These are phyloP conservation scores for Curvularia lunata DNA, from an alignment of 2,329 filamentous ascomycete genomes.

Conservation along the genomic window DNA sequence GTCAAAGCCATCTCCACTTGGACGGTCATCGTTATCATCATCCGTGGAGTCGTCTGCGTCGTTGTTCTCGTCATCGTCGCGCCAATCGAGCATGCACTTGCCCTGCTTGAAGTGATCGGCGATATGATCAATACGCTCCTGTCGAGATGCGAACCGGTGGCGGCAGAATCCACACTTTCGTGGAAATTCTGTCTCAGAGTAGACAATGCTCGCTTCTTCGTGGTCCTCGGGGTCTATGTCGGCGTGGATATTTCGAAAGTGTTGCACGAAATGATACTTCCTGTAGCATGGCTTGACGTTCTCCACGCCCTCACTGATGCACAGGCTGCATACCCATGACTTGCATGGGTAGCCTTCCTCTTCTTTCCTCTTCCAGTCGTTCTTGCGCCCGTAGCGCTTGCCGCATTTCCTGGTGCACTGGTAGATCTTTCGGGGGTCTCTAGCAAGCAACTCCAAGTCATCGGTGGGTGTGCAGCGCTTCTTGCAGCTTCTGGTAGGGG, in stretches of 20 bases:
- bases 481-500: slow-evolving; percentile 37
- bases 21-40: slow-evolving; percentile 37
- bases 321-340: slow-evolving; percentile 45
- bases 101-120: slow-evolving; percentile 49
- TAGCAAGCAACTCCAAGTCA: slow-evolving; percentile 34
- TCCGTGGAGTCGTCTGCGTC: slow-evolving; percentile 33
- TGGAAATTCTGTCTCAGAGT: slow-evolving; percentile 45
- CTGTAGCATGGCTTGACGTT: slow-evolving; percentile 48
- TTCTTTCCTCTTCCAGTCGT: slow-evolving; percentile 50
- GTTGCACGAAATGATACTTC: slow-evolving; percentile 48
- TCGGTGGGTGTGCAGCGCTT: slow-evolving; percentile 46
- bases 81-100: slow-evolving; percentile 49
- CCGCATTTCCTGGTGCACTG: slow-evolving; percentile 49
- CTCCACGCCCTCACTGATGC: slow-evolving; percentile 39
- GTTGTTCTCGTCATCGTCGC: slow-evolving; percentile 37
- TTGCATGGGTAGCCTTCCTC: slow-evolving; percentile 48
- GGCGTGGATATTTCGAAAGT: slow-evolving; percentile 49
- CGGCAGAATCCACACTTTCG: slow-evolving; percentile 47
- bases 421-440: slow-evolving; percentile 47
- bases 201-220: slow-evolving; percentile 41
- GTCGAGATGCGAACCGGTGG: slow-evolving; percentile 42
- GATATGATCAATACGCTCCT: slow-evolving; percentile 50
- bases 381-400: slow-evolving; percentile 48
- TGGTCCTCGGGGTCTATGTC: slow-evolving; percentile 39
- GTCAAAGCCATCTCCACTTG: slow-evolving; percentile 36